Conservation (phyloP, 2,329 filamentous ascomycete species). For the Truncatella angustata region DNA sequence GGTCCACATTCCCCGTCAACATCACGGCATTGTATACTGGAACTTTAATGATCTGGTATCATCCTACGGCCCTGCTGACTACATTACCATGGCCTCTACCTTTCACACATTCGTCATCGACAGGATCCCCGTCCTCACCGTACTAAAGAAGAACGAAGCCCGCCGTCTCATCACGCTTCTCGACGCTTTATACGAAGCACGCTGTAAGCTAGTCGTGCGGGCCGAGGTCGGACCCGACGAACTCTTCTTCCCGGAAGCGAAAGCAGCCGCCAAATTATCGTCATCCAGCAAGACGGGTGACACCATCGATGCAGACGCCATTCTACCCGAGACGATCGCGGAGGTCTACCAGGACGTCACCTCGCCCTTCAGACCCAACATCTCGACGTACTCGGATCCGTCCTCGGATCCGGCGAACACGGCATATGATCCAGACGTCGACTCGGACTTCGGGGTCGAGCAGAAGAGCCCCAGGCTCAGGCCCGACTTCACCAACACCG, state of each 20-base stretch:
- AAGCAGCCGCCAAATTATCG: slow-evolving; percentile 4
- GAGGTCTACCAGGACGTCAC: slow-evolving; percentile 78
- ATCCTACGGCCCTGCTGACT: slow-evolving; percentile 75
- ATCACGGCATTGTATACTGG: slow-evolving; percentile 60
- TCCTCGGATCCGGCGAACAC: slow-evolving; percentile 30
- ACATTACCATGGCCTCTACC: slow-evolving; percentile 75
- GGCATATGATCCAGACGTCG: slow-evolving; percentile 55
- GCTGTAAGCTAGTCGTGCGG: slow-evolving; percentile 70
- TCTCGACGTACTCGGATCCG: slow-evolving; percentile 60
- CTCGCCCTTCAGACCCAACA: slow-evolving; percentile 76
- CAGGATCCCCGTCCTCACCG: slow-evolving; percentile 63
- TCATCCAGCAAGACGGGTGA: slow-evolving; percentile 35
- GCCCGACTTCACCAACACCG: slow-evolving; percentile 64
- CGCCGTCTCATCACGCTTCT: slow-evolving; percentile 77
- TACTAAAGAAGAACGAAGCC: slow-evolving; percentile 76
- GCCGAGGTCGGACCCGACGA: slow-evolving; percentile 68
- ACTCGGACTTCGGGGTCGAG: slow-evolving; percentile 50
- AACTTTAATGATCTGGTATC: slow-evolving; percentile 67
- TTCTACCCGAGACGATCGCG: slow-evolving; percentile 64
- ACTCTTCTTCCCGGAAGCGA: slow-evolving; percentile 71
- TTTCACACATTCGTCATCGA: slow-evolving; percentile 78
- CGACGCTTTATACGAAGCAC: slow-evolving; percentile 79
- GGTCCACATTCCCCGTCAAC: slow-evolving; percentile 57
- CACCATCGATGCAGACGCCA: slow-evolving; percentile 43
- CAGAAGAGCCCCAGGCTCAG: slow-evolving; percentile 31